phyloP scores from a whole-genome alignment of 1,284 basidiomycete genomes.

The Caloboletus firmus region DNA sequence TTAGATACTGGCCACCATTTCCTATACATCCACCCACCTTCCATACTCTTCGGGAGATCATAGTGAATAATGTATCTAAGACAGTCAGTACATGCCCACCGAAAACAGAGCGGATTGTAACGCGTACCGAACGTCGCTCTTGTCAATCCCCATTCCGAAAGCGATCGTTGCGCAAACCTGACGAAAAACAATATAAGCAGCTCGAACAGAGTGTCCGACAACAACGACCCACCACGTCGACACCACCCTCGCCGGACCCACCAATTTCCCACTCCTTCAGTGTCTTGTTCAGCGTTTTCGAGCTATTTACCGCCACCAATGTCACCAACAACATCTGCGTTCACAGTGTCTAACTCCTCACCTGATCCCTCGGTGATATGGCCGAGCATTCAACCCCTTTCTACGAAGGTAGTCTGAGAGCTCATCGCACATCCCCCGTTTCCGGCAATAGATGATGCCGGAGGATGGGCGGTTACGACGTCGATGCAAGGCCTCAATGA shows the following conservation, averaged over 20 bases:
- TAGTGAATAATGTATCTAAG: slow-evolving; percentile 72
- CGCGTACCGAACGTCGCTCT: slow-evolving; percentile 71
- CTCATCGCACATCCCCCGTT: slow-evolving; percentile 64
- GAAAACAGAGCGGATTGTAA: slow-evolving; percentile 1
- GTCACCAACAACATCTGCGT: neutral
- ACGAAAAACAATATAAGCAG: slow-evolving; percentile 29
- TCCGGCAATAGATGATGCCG: slow-evolving; percentile 82
- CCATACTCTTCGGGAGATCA: slow-evolving; percentile 81
- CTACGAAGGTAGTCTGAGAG: slow-evolving; percentile 60
- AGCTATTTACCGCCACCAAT: slow-evolving; percentile 35
- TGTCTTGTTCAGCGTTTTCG: slow-evolving; percentile 55
- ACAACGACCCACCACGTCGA: slow-evolving; percentile 57
- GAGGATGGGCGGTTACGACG: slow-evolving; percentile 62
- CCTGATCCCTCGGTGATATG: slow-evolving; percentile 75
- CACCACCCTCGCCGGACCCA: slow-evolving; percentile 46
- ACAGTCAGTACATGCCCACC: neutral
- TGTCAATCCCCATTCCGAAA: slow-evolving; percentile 90
- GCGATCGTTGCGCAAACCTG: slow-evolving; percentile 69
- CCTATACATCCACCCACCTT: slow-evolving; percentile 51
- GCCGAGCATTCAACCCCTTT: slow-evolving; percentile 65
- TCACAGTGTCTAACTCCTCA: slow-evolving; percentile 30
- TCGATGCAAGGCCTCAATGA: slow-evolving; percentile 60
- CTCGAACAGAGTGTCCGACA: neutral
- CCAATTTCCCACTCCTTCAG: slow-evolving; percentile 63
- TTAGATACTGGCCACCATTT: neutral